Evolutionary conservation across 2,329 filamentous ascomycete species (phyloP).

Genomic region (Rutstroemia sp.): DNA sequence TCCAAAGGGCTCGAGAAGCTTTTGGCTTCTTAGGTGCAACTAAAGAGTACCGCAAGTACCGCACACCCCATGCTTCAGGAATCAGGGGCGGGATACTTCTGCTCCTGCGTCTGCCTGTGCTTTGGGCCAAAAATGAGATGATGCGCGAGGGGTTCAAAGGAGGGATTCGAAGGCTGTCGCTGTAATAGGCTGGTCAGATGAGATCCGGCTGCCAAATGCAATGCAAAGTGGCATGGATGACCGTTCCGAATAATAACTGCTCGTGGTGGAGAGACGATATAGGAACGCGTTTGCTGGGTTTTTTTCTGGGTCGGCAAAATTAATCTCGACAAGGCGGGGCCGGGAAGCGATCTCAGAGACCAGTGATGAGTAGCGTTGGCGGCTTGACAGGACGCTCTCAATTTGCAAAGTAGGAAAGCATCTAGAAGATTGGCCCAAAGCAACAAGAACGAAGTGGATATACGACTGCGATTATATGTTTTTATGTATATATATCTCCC

Average conservation of each 20-base stretch:
- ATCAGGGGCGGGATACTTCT: too few species aligned
- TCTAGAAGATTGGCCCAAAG: neutral
- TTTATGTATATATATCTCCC: too few species aligned
- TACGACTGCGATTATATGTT: too few species aligned
- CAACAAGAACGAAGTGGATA: too few species aligned
- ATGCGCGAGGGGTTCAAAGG: neutral
- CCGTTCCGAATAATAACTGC: neutral
- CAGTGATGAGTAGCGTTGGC: too few species aligned
- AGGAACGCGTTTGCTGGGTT: neutral
- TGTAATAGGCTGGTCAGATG: neutral
- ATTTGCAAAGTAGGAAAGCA: neutral
- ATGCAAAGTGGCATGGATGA: conserved; percentile 6
- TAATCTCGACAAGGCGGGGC: conserved; percentile 7
- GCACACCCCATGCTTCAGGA: neutral
- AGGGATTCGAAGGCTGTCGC: neutral
- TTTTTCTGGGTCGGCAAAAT: conserved; percentile 2
- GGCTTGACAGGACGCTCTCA: too few species aligned
- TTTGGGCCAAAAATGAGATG: too few species aligned
- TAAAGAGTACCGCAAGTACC: too few species aligned
- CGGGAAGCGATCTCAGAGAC: neutral
- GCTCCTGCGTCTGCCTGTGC: too few species aligned
- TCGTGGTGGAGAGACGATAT: neutral
- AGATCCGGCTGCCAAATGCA: conserved; percentile 1
- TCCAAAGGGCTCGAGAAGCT: too few species aligned
- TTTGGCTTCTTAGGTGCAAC: too few species aligned